Base-by-base conservation (phyloP, 495 filamentous ascomycete genomes). In the Durotheca rogersii region DNA sequence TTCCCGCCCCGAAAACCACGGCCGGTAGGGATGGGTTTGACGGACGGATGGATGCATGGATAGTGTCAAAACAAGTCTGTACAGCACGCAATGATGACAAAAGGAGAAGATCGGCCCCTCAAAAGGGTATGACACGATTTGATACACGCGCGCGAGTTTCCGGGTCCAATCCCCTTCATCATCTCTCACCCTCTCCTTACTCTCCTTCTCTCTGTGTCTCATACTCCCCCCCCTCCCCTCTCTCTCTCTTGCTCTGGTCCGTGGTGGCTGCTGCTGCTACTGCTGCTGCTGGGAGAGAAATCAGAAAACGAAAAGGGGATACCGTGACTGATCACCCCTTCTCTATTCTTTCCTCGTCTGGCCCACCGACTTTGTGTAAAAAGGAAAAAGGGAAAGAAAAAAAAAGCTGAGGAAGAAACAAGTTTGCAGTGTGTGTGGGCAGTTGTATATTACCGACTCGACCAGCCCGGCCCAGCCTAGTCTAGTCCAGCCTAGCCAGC, bases 101-200 rank as follows among this genome's bases (percentile, higher is more conserved):
- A 15, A 19, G 23, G 36, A 37, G 33, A 48, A 41, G 50, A 31
- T 47, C 50, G 34, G 49, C 46, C 45, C 44, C 17, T 51, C 32
- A 34, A 7, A 52, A 29, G 20, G 44, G 23, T 27, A 27, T 27
- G 9, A 27, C 23, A 27, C 9, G 23, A 27, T 27, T 27, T 4
- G n/a, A n/a, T n/a, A 27, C 9, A 27, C 23, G 9, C 23, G 23
- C 23, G 23, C 9, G 4, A 9, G 4, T 27, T 27, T 27, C 23
- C 23, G 9, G 23, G 23, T 27, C 23, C 23, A 27, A 27, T 27
- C 23, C 23, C n/a, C n/a, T 46, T 52, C 33, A 53, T 51, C 54
- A 52, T 25, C 44, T 33, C 38, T 44, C 19, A 41, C 53, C 56
- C 53, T 61, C 53, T n/a, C n/a, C n/a, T n/a, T n/a, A n/a, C n/a